Evolutionary conservation across 345 rosid species (phyloP), one percentile per base, ranked within the genome.

Genomic region (Psidium friedrichsthalianum): DNA sequence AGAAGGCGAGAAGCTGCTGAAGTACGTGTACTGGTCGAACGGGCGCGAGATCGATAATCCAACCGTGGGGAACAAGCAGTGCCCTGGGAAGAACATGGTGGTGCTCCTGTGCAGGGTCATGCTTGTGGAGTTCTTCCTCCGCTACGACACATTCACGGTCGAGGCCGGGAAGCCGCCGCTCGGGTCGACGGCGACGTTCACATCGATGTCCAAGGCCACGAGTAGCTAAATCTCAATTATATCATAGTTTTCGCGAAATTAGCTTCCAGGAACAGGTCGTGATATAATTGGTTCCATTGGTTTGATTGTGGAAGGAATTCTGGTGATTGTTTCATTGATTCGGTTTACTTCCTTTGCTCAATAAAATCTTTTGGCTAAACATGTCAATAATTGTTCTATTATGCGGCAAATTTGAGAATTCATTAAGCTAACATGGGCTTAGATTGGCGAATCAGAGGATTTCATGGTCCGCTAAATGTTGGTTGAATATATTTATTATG

Each of bases 1-100:
- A n/a, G 86, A 86, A 36, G 93, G 93, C 8, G 91, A 87, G 90
- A 86, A 86, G 90, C 16, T 90, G 85, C 10, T 91, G 88, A 25
- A 84, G 85, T 84, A 91, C 82, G 91, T 91, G 84, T n/a, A 88
- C 36, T 91, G 92, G 92, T 91, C 91, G 4, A 91, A 91, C 51
- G 92, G 92, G 7, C 90, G 86, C 2, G 92, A 91, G 87, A 89
- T 89, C 16, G 89, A 88, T 64, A 20, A 54, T 32, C 91, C 91
- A 6, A 82, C 91, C 10, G 18, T 88, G 55, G 85, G 47, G 64
- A 88, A 91, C 74, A 91, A 91, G 86, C 92, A 91, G 84, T 91
- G 92, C 44, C 89, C 89, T 8, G 92, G 89, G 18, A 91, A 91
- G 86, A 89, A 91, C 11, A 76, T 91, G 74, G 92, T 91, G 32